Base-by-base conservation (phyloP, 306 rosid genomes). In the Lupinus albus region DNA sequence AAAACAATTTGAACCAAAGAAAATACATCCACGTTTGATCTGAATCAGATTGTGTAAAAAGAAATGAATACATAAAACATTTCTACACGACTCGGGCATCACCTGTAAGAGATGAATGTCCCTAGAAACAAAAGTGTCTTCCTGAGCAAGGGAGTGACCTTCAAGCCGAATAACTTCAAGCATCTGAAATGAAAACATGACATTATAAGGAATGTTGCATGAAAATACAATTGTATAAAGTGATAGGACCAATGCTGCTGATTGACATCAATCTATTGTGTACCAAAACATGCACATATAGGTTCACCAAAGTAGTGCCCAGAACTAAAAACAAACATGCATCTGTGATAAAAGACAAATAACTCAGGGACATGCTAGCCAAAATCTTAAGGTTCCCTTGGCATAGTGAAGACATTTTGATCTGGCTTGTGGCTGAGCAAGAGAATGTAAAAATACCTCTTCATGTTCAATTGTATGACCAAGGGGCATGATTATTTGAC, bases 41-140 rank as follows among this genome's bases (percentile, higher is more conserved):
- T 51, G 52, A 48, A 16, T 33, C 11, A 18, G 61, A 13, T 18
- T 14, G 42, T 0, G 61, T 11, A 21, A 13, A 33, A 78, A 2
- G 33, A 38, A 72, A n/a, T 13, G 38, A 14, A 28, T 12, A 49
- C 28, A 17, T 45, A 47, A 3, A 57, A 4, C 20, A 15, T 33
- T 44, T 16, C 4, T 53, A 58, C 53, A 11, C 52, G 41, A 63
- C 55, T 9, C 62, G n/a, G 49, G 30, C 63, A 72, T 70, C 17
- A 93, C 99, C 99, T 94, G 99, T 72, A 94, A 80, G 57, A 90
- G 96, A 86, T 90, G 97, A 85, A 94, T 82, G 71, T 94, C 97
- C 71, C 96, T 72, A 3, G 99, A 88, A 60, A 79, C 86, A 78
- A 94, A 88, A 16, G 91, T 83, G 20, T 94, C 96, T 82, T 94